Conservation (phyloP, 768 basidiomycete species). For the Mycena latifolia region DNA sequence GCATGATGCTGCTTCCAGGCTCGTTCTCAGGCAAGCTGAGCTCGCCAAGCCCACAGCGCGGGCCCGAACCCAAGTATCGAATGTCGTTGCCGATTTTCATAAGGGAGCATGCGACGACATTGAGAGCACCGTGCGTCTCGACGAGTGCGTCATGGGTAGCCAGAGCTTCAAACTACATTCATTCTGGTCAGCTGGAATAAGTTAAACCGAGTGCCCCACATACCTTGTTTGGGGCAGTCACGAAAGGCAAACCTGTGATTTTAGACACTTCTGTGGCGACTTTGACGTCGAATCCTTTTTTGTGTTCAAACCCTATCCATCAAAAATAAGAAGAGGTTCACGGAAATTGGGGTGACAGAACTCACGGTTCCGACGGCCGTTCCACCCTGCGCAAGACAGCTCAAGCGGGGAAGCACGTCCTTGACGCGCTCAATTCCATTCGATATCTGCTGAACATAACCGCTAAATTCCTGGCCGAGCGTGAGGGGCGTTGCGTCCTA, state of each 20-base stretch:
- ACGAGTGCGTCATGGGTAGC: slow-evolving; percentile 99
- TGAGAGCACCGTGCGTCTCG: slow-evolving; percentile 96
- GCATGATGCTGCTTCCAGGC: slow-evolving; percentile 99
- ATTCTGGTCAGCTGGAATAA: slow-evolving; percentile 12
- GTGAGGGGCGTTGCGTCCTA: slow-evolving; percentile 98
- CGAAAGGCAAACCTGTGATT: slow-evolving; percentile 90
- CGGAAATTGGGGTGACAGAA: slow-evolving; percentile 14
- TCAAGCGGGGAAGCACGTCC: slow-evolving; percentile 85
- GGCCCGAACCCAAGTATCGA: slow-evolving; percentile 96
- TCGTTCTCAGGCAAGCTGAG: slow-evolving; percentile 97
- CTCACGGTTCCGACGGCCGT: slow-evolving; percentile 98
- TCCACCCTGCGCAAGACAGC: slow-evolving; percentile 94
- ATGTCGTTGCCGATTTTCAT: slow-evolving; percentile 99
- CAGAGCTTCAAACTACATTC: slow-evolving; percentile 90
- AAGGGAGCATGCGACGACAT: slow-evolving; percentile 94
- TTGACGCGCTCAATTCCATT: slow-evolving; percentile 92
- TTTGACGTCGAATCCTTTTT: slow-evolving; percentile 95
- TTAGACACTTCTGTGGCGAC: slow-evolving; percentile 93
- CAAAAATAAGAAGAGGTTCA: not conserved
- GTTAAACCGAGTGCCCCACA: not conserved
- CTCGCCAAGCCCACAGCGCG: slow-evolving; percentile 97
- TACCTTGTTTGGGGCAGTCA: slow-evolving; percentile 98
- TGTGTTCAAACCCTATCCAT: slow-evolving; percentile 92
- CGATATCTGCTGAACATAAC: slow-evolving; percentile 94
- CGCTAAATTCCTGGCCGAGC: slow-evolving; percentile 98